Evolutionary conservation across 2,329 filamentous ascomycete species (phyloP), one percentile per base, ranked within the genome.

Genomic region (Aschersonia sp.): DNA sequence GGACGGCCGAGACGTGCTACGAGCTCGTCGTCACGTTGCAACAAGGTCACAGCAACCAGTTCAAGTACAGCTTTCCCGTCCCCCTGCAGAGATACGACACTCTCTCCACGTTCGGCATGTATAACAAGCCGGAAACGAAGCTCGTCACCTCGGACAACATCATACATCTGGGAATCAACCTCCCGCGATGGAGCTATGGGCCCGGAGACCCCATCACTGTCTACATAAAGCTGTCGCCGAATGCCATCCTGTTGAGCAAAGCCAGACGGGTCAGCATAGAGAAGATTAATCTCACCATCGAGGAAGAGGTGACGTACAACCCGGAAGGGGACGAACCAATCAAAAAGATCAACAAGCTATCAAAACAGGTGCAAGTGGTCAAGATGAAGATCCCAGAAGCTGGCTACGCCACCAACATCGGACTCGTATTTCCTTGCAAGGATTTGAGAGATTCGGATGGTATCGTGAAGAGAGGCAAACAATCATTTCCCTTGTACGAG

Each of bases 291-390:
- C 82, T 97, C 42, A 80, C 81, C 9, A 94, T 98, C 56, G 92
- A 97, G 60, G 92, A 98, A 65, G 91, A 97, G 62, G 94, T 97
- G 50, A 94, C 92, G n/a, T 98, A 86, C 67, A 97, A 98, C 55
- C 92, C 92, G 31, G 91, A 97, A 65, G 92, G 92, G 45, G 92
- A 97, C 60, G 92, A 97, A 61, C 89, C 89, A 31, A 85, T 85
- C 32, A 86, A 87, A 54, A 96, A 94, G 65, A 72, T 88, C 55
- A 96, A 94, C 65, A 85, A 82, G 49, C 71, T 98, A 54, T 83
- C 85, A 30, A 92, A 89, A 63, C 85, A 91, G 56, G 83, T 83
- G 1, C 87, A 96, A 58, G 70, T 73, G 1, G 82, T 98, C 31
- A 85, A 86, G 46, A 78, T 85, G 47, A 94, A 85, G 64, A 73